Evolutionary conservation across 768 basidiomycete genomes (phyloP).

Genomic region (Lentinula sp.): DNA sequence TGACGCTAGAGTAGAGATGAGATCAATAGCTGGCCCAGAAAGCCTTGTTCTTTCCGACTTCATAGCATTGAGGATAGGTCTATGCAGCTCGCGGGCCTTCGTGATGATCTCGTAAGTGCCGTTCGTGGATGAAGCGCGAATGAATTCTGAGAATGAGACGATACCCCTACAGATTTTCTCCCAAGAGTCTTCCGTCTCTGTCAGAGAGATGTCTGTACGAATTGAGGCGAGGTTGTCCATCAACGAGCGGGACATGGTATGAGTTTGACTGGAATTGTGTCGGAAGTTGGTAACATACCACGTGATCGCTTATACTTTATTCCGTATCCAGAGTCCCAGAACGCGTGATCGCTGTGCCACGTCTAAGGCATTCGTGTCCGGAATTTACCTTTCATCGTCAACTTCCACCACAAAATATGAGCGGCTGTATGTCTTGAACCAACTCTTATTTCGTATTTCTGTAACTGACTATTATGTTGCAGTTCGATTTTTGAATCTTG

Average conservation of each 20-base stretch:
- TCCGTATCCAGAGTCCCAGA: background rate
- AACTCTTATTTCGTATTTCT: background rate
- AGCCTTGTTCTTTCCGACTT: slow-evolving; percentile 71
- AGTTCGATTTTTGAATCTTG: slow-evolving; percentile 98
- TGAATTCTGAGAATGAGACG: slow-evolving; percentile 37
- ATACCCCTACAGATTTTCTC: slow-evolving; percentile 55
- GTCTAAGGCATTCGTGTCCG: background rate
- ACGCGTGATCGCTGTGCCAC: background rate
- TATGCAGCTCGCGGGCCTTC: slow-evolving; percentile 43
- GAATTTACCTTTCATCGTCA: slow-evolving; percentile 12
- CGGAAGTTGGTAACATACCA: background rate
- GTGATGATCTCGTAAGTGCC: slow-evolving; percentile 44
- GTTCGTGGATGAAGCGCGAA: slow-evolving; percentile 47
- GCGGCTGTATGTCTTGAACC: slow-evolving; percentile 57
- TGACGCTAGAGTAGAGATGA: slow-evolving; percentile 47
- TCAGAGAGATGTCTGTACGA: slow-evolving; percentile 26
- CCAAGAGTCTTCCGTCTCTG: slow-evolving; percentile 81
- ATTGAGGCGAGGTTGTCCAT: background rate
- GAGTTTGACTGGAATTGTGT: background rate
- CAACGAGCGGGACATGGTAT: background rate
- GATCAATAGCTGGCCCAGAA: slow-evolving; percentile 60
- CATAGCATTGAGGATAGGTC: slow-evolving; percentile 52
- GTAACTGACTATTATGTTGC: slow-evolving; percentile 6
- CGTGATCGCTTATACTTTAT: background rate
- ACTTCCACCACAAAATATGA: slow-evolving; percentile 47